These are phyloP conservation scores for Boletus subcaerulescens DNA, from an alignment of 768 basidiomycete species.

Conservation along the genomic window DNA sequence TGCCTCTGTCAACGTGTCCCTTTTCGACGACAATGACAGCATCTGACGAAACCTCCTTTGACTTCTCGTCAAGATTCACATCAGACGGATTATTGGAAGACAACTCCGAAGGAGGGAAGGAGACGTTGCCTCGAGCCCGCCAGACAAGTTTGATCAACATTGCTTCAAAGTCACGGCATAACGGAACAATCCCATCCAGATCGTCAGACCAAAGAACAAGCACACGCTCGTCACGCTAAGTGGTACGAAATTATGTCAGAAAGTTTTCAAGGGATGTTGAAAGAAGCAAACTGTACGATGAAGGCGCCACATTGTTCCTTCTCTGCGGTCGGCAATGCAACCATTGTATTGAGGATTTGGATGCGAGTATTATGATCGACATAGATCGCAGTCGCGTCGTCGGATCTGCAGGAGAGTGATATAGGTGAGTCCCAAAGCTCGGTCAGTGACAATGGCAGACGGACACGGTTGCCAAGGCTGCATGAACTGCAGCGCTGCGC, in stretches of 20 bases:
- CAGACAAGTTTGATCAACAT: conserved; percentile 82
- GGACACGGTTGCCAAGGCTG: conserved; percentile 68
- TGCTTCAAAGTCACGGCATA: conserved; percentile 70
- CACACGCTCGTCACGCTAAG: conserved; percentile 77
- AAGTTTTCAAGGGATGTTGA: background rate
- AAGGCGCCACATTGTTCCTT: conserved; percentile 93
- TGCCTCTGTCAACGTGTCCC: background rate
- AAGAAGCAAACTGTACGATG: conserved; percentile 47
- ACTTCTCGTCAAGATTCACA: conserved; percentile 53
- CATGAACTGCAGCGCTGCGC: conserved; percentile 76
- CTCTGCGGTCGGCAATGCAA: conserved; percentile 68
- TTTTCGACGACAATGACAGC: conserved; percentile 9
- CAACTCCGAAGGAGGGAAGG: conserved; percentile 34
- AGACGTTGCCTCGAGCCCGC: conserved; percentile 43
- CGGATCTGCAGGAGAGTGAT: conserved; percentile 38
- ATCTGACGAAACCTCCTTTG: conserved; percentile 20
- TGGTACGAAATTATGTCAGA: conserved; percentile 1
- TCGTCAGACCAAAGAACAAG: conserved; percentile 84
- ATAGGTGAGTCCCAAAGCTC: conserved; percentile 1
- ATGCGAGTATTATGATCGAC: conserved; percentile 82
- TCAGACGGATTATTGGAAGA: conserved; percentile 50
- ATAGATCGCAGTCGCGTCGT: conserved; percentile 59
- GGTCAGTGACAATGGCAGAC: conserved; percentile 23
- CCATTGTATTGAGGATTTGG: conserved; percentile 75
- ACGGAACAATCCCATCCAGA: conserved; percentile 73